Evolutionary conservation across 1,284 basidiomycete species (phyloP).

Genomic region (Ceratobasidium sp.): DNA sequence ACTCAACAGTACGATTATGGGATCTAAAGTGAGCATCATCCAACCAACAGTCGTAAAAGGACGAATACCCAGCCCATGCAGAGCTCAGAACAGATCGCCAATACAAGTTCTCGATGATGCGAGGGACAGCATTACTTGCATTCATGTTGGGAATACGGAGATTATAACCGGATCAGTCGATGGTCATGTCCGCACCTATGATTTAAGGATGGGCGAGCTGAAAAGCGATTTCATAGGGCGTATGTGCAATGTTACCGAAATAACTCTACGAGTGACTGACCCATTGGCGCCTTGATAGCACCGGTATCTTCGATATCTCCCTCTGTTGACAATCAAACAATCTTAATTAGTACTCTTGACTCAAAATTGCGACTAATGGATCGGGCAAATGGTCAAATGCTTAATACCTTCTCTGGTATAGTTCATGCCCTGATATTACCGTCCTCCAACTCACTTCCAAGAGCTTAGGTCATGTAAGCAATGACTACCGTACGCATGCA

Average conservation of each 20-base stretch:
- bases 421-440: not conserved
- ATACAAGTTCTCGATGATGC: conserved; percentile 94
- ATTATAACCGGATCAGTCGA: conserved; percentile 89
- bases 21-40: conserved; percentile 71
- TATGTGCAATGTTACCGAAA: conserved; percentile 53
- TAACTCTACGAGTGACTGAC: not conserved
- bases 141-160: conserved; percentile 68
- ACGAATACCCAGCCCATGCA: conserved; percentile 46
- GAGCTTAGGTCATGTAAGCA: conserved; percentile 69
- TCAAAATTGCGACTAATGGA: conserved; percentile 88
- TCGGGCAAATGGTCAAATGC: conserved; percentile 76
- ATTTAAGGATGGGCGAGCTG: conserved; percentile 89
- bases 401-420: conserved; percentile 72
- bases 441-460: not conserved
- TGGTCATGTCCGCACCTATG: conserved; percentile 90
- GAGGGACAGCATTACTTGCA: conserved; percentile 83
- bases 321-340: conserved; percentile 73
- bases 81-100: conserved; percentile 78
- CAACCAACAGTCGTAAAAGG: not conserved
- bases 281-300: conserved; percentile 55
- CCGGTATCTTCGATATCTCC: conserved; percentile 84
- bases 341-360: conserved; percentile 85
- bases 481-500: conserved; percentile 79
- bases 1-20: conserved; percentile 88
- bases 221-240: conserved; percentile 88